phyloP scores from a whole-genome alignment of 129 eudicot genomes.

The Oenanthe sinensis region DNA sequence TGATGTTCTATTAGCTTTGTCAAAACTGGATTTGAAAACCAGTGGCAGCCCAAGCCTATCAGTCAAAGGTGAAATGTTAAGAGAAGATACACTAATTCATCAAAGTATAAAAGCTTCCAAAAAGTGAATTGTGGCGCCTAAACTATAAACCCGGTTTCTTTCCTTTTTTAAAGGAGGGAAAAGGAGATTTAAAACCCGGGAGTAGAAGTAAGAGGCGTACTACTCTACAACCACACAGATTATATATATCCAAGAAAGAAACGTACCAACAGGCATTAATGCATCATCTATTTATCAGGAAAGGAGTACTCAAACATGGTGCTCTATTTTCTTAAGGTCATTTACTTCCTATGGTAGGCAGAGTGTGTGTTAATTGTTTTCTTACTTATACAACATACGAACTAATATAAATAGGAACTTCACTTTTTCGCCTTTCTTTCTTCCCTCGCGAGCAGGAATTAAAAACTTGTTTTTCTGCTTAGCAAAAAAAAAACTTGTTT shows the following conservation, averaged over 20 bases:
- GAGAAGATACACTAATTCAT: background rate
- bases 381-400: too few relatives aligned
- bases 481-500: background rate
- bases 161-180: too few relatives aligned
- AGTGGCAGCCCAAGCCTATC: slow-evolving; percentile 68
- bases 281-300: background rate
- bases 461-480: too few relatives aligned
- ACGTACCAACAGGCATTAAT: background rate
- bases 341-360: too few relatives aligned
- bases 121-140: background rate
- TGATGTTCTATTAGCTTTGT: slow-evolving; percentile 94
- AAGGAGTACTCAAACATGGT: too few relatives aligned
- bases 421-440: too few relatives aligned
- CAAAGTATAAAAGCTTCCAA: background rate
- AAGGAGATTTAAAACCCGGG: background rate
- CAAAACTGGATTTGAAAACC: slow-evolving; percentile 92
- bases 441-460: too few relatives aligned
- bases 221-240: background rate
- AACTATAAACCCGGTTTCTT: background rate
- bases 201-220: background rate
- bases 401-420: too few relatives aligned
- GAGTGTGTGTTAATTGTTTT: too few relatives aligned
- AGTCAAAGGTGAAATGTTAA: slow-evolving; percentile 13
- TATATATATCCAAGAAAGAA: background rate
- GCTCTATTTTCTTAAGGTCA: too few relatives aligned